Evolutionary conservation across 768 basidiomycete genomes (phyloP).

Genomic region (Harrya chromipes): DNA sequence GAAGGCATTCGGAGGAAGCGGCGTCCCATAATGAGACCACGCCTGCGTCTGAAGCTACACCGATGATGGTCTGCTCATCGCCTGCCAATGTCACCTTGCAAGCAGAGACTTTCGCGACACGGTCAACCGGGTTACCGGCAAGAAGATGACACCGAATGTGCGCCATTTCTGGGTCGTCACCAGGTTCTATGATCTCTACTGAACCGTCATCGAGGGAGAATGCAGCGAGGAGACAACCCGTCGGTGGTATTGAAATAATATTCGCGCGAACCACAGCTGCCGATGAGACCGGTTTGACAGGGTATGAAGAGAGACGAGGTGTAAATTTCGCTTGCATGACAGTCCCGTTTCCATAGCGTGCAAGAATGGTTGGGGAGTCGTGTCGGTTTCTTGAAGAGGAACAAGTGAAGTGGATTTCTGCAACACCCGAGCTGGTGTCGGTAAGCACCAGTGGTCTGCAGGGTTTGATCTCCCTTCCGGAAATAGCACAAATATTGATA

Average conservation of each 20-base stretch:
- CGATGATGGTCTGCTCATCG: constrained; percentile 50
- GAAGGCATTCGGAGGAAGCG: constrained; percentile 58
- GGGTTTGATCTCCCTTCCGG: constrained; percentile 34
- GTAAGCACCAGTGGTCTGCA: constrained; percentile 42
- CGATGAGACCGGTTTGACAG: constrained; percentile 44
- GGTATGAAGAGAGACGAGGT: constrained; percentile 22
- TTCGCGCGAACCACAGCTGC: constrained; percentile 44
- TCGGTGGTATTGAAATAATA: constrained; percentile 46
- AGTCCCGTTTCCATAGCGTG: constrained; percentile 57
- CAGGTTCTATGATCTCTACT: constrained; percentile 57
- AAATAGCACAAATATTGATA: constrained; percentile 62
- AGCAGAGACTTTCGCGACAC: constrained; percentile 50
- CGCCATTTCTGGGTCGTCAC: constrained; percentile 41
- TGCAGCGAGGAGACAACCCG: constrained; percentile 48
- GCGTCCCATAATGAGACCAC: constrained; percentile 76
- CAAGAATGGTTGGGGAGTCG: constrained; percentile 35
- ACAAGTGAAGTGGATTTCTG: constrained; percentile 48
- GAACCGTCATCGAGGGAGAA: constrained; percentile 67
- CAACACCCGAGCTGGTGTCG: constrained; percentile 47
- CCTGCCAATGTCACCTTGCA: constrained; percentile 52
- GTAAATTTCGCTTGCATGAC: constrained; percentile 50
- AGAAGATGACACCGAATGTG: constrained; percentile 47
- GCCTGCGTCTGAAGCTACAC: constrained; percentile 61
- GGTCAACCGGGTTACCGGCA: constrained; percentile 57
- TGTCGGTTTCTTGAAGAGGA: constrained; percentile 1